These are phyloP conservation scores for Cicer judaicum DNA, from an alignment of 306 rosid genomes.

Conservation along the genomic window DNA sequence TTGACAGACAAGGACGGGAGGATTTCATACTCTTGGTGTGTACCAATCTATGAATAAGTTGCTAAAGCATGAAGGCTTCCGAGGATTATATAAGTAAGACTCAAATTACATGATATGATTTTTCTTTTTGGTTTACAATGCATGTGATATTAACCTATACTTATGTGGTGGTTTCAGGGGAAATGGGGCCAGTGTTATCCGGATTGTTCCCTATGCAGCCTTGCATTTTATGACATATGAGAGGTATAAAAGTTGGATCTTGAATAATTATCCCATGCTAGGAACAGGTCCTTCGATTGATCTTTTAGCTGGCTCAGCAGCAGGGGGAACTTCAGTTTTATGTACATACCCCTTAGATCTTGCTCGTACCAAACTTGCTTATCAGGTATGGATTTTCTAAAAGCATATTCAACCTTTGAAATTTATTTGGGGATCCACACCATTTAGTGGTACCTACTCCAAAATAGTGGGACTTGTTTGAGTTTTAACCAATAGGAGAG, in stretches of 20 bases:
- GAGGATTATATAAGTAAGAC: constrained; percentile 85
- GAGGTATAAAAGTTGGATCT: constrained; percentile 86
- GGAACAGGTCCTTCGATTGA: constrained; percentile 90
- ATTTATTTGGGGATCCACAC: background rate
- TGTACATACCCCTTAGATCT: constrained; percentile 97
- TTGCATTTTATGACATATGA: constrained; percentile 96
- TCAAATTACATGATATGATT: constrained; percentile 15
- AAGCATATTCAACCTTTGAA: constrained; percentile 36
- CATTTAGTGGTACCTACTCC: background rate
- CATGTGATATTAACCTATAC: constrained; percentile 28
- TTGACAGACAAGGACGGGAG: constrained; percentile 81
- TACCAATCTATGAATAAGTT: constrained; percentile 74
- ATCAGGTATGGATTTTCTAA: constrained; percentile 63
- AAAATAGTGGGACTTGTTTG: background rate
- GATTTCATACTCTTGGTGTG: constrained; percentile 81
- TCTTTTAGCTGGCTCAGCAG: constrained; percentile 96
- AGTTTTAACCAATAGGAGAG: background rate
- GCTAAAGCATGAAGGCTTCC: constrained; percentile 74
- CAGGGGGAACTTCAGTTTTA: constrained; percentile 91
- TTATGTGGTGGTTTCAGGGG: constrained; percentile 64
- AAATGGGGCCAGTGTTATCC: constrained; percentile 92
- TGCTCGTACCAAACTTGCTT: constrained; percentile 98
- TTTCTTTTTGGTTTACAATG: background rate
- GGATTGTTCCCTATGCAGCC: constrained; percentile 95
- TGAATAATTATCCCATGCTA: constrained; percentile 63